phyloP scores from a whole-genome alignment of 2,329 filamentous ascomycete species.

The Ceratocystiopsis brevicomis region DNA sequence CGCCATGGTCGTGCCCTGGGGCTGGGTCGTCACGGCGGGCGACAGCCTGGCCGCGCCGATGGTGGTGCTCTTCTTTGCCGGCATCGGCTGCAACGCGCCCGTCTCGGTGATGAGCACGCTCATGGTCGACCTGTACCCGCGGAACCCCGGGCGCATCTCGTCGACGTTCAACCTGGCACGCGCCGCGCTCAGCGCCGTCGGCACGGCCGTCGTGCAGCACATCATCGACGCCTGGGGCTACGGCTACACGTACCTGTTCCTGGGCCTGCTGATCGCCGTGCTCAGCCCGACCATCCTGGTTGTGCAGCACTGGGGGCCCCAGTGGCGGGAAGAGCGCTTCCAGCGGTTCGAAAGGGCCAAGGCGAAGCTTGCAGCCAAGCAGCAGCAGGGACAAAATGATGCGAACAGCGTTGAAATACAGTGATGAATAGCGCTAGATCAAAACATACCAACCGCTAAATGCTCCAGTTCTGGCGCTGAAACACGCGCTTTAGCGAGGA shows the following conservation, averaged over 20 bases:
- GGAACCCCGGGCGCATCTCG: slow-evolving; percentile 21
- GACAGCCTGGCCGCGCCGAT: slow-evolving; percentile 22
- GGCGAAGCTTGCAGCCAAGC: not conserved
- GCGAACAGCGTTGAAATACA: too few species aligned
- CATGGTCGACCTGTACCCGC: slow-evolving; percentile 24
- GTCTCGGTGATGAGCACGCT: slow-evolving; percentile 23
- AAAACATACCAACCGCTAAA: too few species aligned
- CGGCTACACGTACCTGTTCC: slow-evolving; percentile 19
- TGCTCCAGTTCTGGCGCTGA: too few species aligned
- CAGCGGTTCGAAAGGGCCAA: slow-evolving; percentile 8
- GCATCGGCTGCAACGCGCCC: slow-evolving; percentile 19
- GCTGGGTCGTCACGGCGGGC: slow-evolving; percentile 22
- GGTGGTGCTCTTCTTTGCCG: slow-evolving; percentile 20
- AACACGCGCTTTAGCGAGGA: too few species aligned
- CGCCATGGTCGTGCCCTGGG: slow-evolving; percentile 21
- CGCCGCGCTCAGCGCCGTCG: slow-evolving; percentile 21
- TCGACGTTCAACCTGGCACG: slow-evolving; percentile 23
- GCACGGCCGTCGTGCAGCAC: slow-evolving; percentile 21
- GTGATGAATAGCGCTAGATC: too few species aligned
- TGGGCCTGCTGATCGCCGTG: slow-evolving; percentile 14
- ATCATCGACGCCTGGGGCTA: slow-evolving; percentile 23
- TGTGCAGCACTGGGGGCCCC: slow-evolving; percentile 16
- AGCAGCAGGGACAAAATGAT: not conserved
- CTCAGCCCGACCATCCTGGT: slow-evolving; percentile 13
- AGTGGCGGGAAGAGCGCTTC: slow-evolving; percentile 17